These are phyloP conservation scores for Xylaria sp. DNA, from an alignment of 2,329 filamentous ascomycete genomes.

Conservation along the genomic window DNA sequence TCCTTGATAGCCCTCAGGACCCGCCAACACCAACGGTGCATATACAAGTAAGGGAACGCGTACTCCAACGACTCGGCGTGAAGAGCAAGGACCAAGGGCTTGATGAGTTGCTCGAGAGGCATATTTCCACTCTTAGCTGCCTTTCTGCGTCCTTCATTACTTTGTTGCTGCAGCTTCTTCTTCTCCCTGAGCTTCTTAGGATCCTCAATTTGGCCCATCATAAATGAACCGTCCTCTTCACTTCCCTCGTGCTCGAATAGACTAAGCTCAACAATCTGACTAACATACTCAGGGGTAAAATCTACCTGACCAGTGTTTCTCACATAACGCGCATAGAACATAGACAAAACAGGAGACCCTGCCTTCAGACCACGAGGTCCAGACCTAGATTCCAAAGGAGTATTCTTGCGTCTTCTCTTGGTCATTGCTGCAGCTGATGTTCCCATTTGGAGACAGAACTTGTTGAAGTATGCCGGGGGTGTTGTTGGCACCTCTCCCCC, in stretches of 20 bases:
- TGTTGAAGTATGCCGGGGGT: constrained; percentile 50
- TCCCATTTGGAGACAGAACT: constrained; percentile 54
- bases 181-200: constrained; percentile 33
- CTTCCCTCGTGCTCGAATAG: constrained; percentile 41
- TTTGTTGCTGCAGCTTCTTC: constrained; percentile 27
- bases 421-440: constrained; percentile 48
- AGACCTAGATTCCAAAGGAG: constrained; percentile 40
- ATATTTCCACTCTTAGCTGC: constrained; percentile 29
- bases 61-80: constrained; percentile 52
- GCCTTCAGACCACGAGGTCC: constrained; percentile 48
- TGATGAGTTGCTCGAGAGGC: constrained; percentile 45
- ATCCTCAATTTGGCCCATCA: constrained; percentile 37
- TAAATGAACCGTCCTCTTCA: constrained; percentile 36
- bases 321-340: constrained; percentile 52
- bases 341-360: constrained; percentile 48
- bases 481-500: constrained; percentile 48
- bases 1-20: constrained; percentile 50
- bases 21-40: constrained; percentile 56
- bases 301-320: constrained; percentile 40
- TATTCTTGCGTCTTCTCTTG: constrained; percentile 36
- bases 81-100: constrained; percentile 49
- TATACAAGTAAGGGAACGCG: constrained; percentile 53
- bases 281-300: constrained; percentile 51
- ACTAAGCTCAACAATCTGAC: constrained; percentile 50
- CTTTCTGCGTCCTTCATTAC: constrained; percentile 18